Percentiles rank a stretch among this genome's conserved stretches.
Evolutionary conservation across 2,329 filamentous ascomycete species (phyloP).

Genomic region (Trichoderma hamatum): DNA sequence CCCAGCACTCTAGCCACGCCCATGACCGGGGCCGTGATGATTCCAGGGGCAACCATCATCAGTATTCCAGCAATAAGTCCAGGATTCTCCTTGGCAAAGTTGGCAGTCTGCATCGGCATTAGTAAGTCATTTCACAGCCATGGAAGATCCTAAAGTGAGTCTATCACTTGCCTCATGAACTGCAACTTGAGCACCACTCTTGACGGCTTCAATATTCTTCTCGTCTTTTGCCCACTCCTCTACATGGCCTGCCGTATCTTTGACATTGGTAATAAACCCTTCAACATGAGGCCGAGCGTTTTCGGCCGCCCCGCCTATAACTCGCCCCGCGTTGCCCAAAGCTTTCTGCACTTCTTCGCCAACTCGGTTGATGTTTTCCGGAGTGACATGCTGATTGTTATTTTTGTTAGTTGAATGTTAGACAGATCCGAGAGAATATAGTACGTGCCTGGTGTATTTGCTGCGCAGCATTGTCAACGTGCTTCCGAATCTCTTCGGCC

Average conservation of each 20-base stretch:
- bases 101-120: not conserved
- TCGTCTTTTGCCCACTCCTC: not conserved
- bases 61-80: not conserved
- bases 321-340: not conserved
- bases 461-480: not conserved
- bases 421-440: not conserved
- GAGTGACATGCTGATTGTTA: not conserved
- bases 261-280: too few relatives aligned
- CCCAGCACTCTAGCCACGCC: conserved; percentile 30
- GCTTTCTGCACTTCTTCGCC: not conserved
- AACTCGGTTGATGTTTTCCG: not conserved
- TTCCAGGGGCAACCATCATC: not conserved
- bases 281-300: conserved; percentile 7
- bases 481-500: not conserved
- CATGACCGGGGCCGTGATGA: conserved; percentile 29
- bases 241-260: not conserved
- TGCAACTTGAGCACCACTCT: not conserved
- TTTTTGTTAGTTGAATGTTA: not conserved
- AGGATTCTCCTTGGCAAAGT: not conserved
- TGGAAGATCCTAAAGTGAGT: not conserved
- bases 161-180: not conserved
- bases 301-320: not conserved
- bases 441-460: conserved; percentile 5
- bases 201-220: not conserved
- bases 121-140: not conserved